These are phyloP conservation scores for Zygosaccharomyces bailii DNA, from an alignment of 805 yeast species.

Conservation along the genomic window DNA sequence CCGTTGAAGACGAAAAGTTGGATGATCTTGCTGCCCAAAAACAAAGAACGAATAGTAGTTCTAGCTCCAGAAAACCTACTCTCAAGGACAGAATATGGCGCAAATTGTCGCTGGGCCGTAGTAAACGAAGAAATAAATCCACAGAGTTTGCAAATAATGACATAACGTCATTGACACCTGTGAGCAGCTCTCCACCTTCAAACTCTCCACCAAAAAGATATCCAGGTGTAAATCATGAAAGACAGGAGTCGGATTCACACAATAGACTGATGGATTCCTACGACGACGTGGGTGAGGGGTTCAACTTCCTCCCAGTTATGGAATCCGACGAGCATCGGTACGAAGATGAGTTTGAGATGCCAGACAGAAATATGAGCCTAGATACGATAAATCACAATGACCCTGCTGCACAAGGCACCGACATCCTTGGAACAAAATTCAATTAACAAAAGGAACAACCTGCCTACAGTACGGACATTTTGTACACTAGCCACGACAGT, in stretches of 20 bases:
- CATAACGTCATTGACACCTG: slow-evolving; percentile 16
- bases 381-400: slow-evolving; percentile 18
- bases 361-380: slow-evolving; percentile 23
- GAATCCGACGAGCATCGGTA: slow-evolving; percentile 1
- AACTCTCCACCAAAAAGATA: slow-evolving; percentile 19
- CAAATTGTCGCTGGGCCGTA: slow-evolving; percentile 23
- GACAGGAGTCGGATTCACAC: slow-evolving; percentile 30
- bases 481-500: background rate
- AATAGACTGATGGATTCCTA: slow-evolving; percentile 31
- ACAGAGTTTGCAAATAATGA: slow-evolving; percentile 7
- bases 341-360: slow-evolving; percentile 8
- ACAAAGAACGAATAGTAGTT: slow-evolving; percentile 13
- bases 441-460: background rate
- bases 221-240: slow-evolving; percentile 25
- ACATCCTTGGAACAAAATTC: slow-evolving; percentile 14
- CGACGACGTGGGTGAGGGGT: slow-evolving; percentile 21
- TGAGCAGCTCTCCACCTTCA: slow-evolving; percentile 13
- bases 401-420: slow-evolving; percentile 16
- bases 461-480: background rate
- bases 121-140: slow-evolving; percentile 8
- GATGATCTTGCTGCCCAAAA: slow-evolving; percentile 15
- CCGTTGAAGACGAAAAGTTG: slow-evolving; percentile 20
- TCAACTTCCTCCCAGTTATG: slow-evolving; percentile 6
- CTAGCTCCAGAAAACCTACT: slow-evolving; percentile 15
- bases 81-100: slow-evolving; percentile 27